Evolutionary conservation across 2,329 filamentous ascomycete species (phyloP).

Genomic region (Sclerotinia trifoliorum): DNA sequence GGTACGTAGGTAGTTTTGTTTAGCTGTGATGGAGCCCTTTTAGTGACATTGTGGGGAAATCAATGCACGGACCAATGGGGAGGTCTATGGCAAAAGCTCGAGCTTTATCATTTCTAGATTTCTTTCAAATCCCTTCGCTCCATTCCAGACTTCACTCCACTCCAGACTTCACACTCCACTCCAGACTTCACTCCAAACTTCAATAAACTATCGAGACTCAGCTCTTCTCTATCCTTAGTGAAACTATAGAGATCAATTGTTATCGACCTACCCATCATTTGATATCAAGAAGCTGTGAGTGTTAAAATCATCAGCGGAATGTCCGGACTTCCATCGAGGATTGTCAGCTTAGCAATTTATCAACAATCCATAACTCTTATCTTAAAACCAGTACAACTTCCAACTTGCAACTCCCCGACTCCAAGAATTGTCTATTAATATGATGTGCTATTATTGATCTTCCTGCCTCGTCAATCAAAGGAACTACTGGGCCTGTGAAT

Average conservation of each 20-base stretch:
- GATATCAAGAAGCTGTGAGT: neutral
- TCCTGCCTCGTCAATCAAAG: too few species aligned
- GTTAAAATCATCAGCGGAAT: neutral
- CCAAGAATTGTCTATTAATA: neutral
- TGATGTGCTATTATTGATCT: conserved; percentile 9
- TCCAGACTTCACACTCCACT: too few species aligned
- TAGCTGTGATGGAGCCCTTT: conserved; percentile 21
- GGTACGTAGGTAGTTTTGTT: neutral
- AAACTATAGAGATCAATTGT: neutral
- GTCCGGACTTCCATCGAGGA: conserved; percentile 4
- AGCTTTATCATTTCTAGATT: neutral
- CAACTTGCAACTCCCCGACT: neutral
- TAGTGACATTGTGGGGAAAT: neutral
- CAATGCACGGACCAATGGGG: conserved; percentile 13
- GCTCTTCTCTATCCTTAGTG: neutral
- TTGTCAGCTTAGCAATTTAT: conserved; percentile 10
- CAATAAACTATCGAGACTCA: neutral
- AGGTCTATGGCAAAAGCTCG: neutral
- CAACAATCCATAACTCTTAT: conserved; percentile 2
- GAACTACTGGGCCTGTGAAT: neutral
- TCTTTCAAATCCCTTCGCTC: neutral
- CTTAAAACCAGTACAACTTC: neutral
- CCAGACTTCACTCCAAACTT: neutral
- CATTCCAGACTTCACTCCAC: neutral
- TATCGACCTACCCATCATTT: neutral